phyloP scores from a whole-genome alignment of 2,329 filamentous ascomycete species.

The Ilyonectria mors-panacis region DNA sequence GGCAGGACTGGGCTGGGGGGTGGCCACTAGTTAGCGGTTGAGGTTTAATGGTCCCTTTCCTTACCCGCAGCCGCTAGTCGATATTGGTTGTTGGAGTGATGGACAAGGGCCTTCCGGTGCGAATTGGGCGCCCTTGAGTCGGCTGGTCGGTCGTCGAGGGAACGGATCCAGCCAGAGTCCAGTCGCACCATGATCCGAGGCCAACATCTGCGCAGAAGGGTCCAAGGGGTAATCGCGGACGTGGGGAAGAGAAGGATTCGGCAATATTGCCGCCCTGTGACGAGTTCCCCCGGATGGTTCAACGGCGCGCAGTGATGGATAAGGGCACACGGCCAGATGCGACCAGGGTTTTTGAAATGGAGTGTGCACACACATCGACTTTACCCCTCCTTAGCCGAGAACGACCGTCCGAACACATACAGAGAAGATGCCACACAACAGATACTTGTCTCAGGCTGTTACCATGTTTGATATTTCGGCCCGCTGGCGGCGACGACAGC shows the following conservation, averaged over 20 bases:
- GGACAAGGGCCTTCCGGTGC: slow-evolving; percentile 5
- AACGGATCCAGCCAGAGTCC: slow-evolving; percentile 11
- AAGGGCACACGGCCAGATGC: slow-evolving; percentile 4
- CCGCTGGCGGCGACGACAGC: slow-evolving; percentile 24
- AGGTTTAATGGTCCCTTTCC: slow-evolving; percentile 13
- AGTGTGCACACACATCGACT: background rate
- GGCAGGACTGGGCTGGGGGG: background rate
- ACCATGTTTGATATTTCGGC: slow-evolving; percentile 31
- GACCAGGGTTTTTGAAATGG: background rate
- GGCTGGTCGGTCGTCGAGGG: slow-evolving; percentile 19
- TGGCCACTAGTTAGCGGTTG: slow-evolving; percentile 6
- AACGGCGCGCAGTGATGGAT: background rate
- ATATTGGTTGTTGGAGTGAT: slow-evolving; percentile 29
- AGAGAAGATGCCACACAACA: slow-evolving; percentile 19
- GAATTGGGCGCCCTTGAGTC: slow-evolving; percentile 3
- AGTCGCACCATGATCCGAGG: slow-evolving; percentile 25
- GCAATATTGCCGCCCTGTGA: slow-evolving; percentile 6
- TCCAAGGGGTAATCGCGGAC: slow-evolving; percentile 11
- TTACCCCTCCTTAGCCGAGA: slow-evolving; percentile 32
- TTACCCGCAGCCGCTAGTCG: slow-evolving; percentile 26
- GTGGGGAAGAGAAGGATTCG: slow-evolving; percentile 26
- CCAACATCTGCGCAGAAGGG: slow-evolving; percentile 6
- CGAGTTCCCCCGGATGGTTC: slow-evolving; percentile 14
- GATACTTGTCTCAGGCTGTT: slow-evolving; percentile 36
- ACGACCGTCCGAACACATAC: slow-evolving; percentile 6